These are phyloP conservation scores for Tolypocladium tropicale DNA, from an alignment of 2,329 filamentous ascomycete genomes.

Conservation along the genomic window DNA sequence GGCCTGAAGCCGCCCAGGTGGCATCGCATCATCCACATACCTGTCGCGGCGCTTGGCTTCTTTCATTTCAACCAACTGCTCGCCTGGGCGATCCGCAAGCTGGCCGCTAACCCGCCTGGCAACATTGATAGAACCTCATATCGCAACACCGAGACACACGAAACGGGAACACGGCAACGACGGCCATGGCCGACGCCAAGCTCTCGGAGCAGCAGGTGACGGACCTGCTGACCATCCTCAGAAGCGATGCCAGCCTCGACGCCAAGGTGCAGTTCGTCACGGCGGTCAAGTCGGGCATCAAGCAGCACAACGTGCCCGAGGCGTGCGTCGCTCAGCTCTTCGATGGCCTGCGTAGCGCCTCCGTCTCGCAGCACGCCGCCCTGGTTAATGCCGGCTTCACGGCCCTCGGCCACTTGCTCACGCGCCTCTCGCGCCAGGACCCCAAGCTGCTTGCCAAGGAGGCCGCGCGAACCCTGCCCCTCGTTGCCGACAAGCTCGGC, in stretches of 20 bases:
- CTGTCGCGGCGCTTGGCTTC: not conserved
- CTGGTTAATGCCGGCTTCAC: slow-evolving; percentile 80
- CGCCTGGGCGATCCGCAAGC: not conserved
- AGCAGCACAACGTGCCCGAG: slow-evolving; percentile 84
- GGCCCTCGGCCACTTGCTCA: slow-evolving; percentile 77
- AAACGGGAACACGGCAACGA: not conserved
- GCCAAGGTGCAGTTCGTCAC: slow-evolving; percentile 62
- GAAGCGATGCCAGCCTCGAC: slow-evolving; percentile 57
- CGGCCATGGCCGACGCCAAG: slow-evolving; percentile 40
- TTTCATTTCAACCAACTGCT: not conserved
- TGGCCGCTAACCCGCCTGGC: not conserved
- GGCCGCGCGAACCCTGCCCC: slow-evolving; percentile 58
- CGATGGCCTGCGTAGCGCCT: slow-evolving; percentile 68
- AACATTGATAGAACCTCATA: not conserved
- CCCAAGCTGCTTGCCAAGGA: slow-evolving; percentile 63
- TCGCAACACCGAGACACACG: not conserved
- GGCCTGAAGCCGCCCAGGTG: no score
- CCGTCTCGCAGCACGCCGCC: slow-evolving; percentile 64
- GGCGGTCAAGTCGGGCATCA: slow-evolving; percentile 76
- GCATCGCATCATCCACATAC: not conserved
- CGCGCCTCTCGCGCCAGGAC: slow-evolving; percentile 77
- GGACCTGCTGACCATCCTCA: slow-evolving; percentile 40
- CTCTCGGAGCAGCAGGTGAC: slow-evolving; percentile 49
- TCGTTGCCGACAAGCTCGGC: slow-evolving; percentile 76
- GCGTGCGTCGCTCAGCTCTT: slow-evolving; percentile 61